A percentile compares a stretch with the other conserved stretches of the same genome.
These are phyloP conservation scores for Vinca minor DNA, from an alignment of 257 asterid species.

Conservation along the genomic window DNA sequence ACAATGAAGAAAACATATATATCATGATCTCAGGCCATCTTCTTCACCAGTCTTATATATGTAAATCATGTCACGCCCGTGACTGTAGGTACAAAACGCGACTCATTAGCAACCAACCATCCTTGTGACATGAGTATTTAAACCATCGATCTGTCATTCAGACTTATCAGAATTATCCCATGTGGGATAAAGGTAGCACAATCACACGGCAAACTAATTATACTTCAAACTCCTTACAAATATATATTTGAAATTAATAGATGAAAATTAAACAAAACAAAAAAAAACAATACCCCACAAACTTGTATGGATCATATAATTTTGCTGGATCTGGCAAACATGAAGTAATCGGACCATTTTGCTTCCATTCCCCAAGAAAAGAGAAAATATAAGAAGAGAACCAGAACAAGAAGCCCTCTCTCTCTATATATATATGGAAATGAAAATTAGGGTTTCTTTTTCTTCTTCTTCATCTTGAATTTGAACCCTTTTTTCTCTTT, in stretches of 20 bases:
- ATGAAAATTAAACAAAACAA: background rate
- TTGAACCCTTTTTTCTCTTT: constrained; percentile 22
- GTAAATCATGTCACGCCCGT: too few relatives aligned
- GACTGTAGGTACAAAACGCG: too few relatives aligned
- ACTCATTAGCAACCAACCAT: too few relatives aligned
- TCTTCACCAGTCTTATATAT: constrained; percentile 2
- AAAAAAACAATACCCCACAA: background rate
- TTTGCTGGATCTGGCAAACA: constrained; percentile 23
- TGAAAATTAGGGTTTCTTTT: constrained; percentile 44
- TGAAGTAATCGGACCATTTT: constrained; percentile 49
- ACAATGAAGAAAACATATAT: background rate
- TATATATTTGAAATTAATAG: too few relatives aligned
- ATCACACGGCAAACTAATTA: too few relatives aligned
- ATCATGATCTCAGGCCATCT: background rate
- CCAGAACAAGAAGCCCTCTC: constrained; percentile 21
- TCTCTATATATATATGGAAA: background rate
- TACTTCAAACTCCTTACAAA: too few relatives aligned
- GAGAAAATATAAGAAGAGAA: constrained; percentile 24
- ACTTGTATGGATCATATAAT: background rate
- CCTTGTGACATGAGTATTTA: too few relatives aligned
- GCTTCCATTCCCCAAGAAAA: constrained; percentile 61
- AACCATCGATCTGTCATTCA: too few relatives aligned
- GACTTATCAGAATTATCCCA: too few relatives aligned
- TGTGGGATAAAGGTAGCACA: too few relatives aligned
- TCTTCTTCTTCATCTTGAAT: constrained; percentile 24